Conservation (phyloP, 805 yeast species). For the Candida chauliodis region DNA sequence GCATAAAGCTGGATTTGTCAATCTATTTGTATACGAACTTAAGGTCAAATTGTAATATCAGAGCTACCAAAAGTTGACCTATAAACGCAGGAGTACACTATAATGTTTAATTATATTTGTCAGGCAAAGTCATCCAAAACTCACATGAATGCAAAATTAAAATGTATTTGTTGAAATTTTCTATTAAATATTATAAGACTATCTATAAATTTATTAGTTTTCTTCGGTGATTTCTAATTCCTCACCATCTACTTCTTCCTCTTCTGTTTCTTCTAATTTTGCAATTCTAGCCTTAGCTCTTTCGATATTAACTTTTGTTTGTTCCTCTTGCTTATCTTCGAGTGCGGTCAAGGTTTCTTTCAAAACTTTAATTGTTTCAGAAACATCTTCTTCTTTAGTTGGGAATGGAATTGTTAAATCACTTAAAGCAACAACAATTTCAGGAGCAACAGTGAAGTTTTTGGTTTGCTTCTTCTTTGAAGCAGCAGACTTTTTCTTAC, state of each 20-base stretch:
- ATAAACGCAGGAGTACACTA: no score
- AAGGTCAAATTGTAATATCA: no score
- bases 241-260: slow-evolving; percentile 11
- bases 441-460: slow-evolving; percentile 73
- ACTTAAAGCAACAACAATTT: slow-evolving; percentile 69
- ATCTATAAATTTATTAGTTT: no score
- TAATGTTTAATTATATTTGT: no score
- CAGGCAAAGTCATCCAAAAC: no score
- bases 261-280: slow-evolving; percentile 53
- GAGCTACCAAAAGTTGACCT: no score
- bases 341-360: slow-evolving; percentile 69
- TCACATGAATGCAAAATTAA: no score
- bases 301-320: slow-evolving; percentile 71
- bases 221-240: no score
- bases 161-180: no score
- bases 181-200: no score
- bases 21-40: no score
- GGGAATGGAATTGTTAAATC: slow-evolving; percentile 80
- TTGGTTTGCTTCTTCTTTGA: slow-evolving; percentile 53
- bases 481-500: slow-evolving; percentile 39
- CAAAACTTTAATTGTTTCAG: slow-evolving; percentile 60
- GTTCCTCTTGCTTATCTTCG: slow-evolving; percentile 71
- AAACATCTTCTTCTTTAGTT: slow-evolving; percentile 65
- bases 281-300: slow-evolving; percentile 76
- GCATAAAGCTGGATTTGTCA: no score